Evolutionary conservation across 148 eudicot genomes (phyloP), one percentile per base, ranked within the genome.

Genomic region (Fagopyrum tataricum): DNA sequence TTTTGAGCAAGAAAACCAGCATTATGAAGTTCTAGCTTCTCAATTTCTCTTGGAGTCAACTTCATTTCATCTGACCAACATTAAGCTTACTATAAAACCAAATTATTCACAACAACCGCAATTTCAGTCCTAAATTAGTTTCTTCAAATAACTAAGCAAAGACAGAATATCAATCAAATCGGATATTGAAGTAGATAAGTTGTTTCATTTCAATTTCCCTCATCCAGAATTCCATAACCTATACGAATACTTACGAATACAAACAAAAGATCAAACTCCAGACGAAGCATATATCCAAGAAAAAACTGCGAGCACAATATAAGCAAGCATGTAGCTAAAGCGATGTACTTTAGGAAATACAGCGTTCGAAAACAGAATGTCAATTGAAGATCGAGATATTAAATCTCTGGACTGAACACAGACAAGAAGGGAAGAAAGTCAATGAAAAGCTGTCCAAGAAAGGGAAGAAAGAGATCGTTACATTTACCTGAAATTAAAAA

Each of bases 1-100:
- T 95, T 95, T 79, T 95, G 98, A 2, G 97, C 98, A 24, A 95
- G 85, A 46, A 77, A 83, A 74, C 98, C 98, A 44, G 96, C 96
- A 81, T 88, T 87, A 72, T 95, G 97, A 24, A 95, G 87, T 86
- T 82, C 88, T 79, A 91, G 77, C 77, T 95, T 95, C 80, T 91
- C 98, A 1, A 87, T 79, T 80, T 95, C 98, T 82, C 93, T 88
- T 17, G 97, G 97, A 58, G 82, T 77, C 80, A 95, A 46, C 79
- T 79, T 95, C 97, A 95, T 94, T 77, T 76, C 72, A 59, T 46
- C 4, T 26, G 37, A 37, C 18, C 44, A 64, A 61, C n/a, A 11
- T 11, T 20, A 61, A 61, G 40, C 67, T 24, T 24, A 26, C 26
- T 23, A 17, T 26, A 7, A 4, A 24, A 26, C 67, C 26, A 31